Evolutionary conservation across 805 yeast genomes (phyloP).

Genomic region (Saccharomycopsis schoenii): DNA sequence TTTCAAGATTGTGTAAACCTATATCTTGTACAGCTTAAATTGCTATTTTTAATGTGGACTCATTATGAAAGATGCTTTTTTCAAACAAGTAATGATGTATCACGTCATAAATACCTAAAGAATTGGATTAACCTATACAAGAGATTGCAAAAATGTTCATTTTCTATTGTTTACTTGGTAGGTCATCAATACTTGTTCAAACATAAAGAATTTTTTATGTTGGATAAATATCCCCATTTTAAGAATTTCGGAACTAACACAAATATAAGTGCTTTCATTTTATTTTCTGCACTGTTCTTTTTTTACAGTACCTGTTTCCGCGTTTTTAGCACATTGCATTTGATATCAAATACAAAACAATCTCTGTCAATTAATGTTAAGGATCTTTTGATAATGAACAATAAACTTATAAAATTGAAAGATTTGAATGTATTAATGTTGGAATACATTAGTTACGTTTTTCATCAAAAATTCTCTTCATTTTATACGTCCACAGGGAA

Average conservation of each 20-base stretch:
- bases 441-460: not conserved
- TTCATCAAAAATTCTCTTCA: not conserved
- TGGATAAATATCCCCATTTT: not conserved
- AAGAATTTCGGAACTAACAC: conserved; percentile 6
- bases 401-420: not conserved
- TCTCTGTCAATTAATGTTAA: not conserved
- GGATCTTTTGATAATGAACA: not conserved
- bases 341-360: not conserved
- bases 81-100: not conserved
- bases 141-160: not conserved
- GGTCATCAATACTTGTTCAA: not conserved
- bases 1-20: conserved; percentile 4
- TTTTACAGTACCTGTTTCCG: not conserved
- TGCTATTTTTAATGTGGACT: not conserved
- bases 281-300: not conserved
- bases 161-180: not conserved
- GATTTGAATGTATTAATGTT: not conserved
- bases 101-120: not conserved
- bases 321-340: not conserved
- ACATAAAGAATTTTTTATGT: conserved; percentile 1
- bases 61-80: conserved; percentile 5
- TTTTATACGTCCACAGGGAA: not conserved
- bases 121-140: not conserved
- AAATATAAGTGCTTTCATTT: not conserved
- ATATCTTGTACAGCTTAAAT: not conserved